These are phyloP conservation scores for Cladophialophora immunda DNA, from an alignment of 2,329 filamentous ascomycete genomes.

Conservation along the genomic window DNA sequence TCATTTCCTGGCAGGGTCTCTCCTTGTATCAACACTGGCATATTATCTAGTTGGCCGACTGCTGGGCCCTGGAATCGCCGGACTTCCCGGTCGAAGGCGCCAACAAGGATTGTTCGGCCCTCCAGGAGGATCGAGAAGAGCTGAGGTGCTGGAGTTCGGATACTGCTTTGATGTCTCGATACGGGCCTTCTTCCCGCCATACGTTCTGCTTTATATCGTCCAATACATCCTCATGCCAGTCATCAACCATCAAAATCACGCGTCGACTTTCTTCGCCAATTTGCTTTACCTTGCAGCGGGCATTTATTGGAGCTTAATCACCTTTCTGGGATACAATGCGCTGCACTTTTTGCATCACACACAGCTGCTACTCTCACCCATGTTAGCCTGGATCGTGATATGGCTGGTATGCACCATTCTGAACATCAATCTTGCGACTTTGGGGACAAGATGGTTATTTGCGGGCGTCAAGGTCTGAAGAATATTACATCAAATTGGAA, in stretches of 20 bases:
- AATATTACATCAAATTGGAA: neutral
- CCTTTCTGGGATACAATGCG: conserved; percentile 74
- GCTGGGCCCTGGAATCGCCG: conserved; percentile 61
- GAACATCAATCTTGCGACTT: conserved; percentile 56
- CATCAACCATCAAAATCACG: conserved; percentile 52
- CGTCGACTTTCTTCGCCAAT: conserved; percentile 68
- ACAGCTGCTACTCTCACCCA: conserved; percentile 69
- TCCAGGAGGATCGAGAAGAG: conserved; percentile 52
- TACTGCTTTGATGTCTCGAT: conserved; percentile 77
- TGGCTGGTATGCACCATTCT: conserved; percentile 64
- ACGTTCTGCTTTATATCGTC: conserved; percentile 71
- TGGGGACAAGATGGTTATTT: conserved; percentile 55
- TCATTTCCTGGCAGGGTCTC: conserved; percentile 69
- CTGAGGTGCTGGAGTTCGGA: conserved; percentile 72
- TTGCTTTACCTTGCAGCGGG: conserved; percentile 72
- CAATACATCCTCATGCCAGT: conserved; percentile 74
- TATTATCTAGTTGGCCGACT: conserved; percentile 71
- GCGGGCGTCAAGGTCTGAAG: conserved; percentile 48
- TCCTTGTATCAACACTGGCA: conserved; percentile 68
- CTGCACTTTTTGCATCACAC: conserved; percentile 73
- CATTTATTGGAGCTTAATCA: conserved; percentile 73
- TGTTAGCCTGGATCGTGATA: conserved; percentile 66
- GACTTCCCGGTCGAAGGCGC: conserved; percentile 57
- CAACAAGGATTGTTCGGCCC: conserved; percentile 67
- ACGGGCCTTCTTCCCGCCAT: conserved; percentile 72